phyloP scores from a whole-genome alignment of 1,284 basidiomycete species.

The Ustilago hordei region DNA sequence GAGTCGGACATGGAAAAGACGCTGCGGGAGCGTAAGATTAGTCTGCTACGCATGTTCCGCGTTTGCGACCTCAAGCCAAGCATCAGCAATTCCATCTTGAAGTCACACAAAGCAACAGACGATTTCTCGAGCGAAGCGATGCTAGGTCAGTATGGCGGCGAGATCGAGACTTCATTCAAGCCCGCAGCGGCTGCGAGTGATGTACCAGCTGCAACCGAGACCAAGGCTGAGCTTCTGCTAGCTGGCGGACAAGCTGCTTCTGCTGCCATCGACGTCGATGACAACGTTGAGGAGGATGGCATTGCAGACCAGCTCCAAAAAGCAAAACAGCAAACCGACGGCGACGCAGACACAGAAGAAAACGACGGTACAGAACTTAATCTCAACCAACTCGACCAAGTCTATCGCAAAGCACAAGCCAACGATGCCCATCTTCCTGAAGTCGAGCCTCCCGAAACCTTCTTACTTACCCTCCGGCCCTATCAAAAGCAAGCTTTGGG shows the following conservation, averaged over 20 bases:
- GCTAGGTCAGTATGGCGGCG: constrained; percentile 70
- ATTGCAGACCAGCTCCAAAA: constrained; percentile 31
- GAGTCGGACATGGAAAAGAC: constrained; percentile 81
- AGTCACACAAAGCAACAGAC: constrained; percentile 73
- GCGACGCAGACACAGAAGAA: constrained; percentile 35
- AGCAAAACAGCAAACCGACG: constrained; percentile 35
- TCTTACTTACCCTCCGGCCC: constrained; percentile 79
- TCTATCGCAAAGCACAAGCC: constrained; percentile 76
- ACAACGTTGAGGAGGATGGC: constrained; percentile 12
- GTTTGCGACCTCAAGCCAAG: constrained; percentile 60
- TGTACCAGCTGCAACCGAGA: not conserved
- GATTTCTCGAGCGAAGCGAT: constrained; percentile 53
- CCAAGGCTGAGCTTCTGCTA: not conserved
- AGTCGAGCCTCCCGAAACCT: constrained; percentile 84
- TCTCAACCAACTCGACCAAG: constrained; percentile 51
- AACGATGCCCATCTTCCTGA: constrained; percentile 82
- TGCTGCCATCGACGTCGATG: constrained; percentile 24
- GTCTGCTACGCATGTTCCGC: constrained; percentile 62
- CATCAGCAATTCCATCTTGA: constrained; percentile 55
- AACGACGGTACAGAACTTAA: constrained; percentile 65
- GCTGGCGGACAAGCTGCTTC: constrained; percentile 20
- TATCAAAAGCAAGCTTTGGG: constrained; percentile 97
- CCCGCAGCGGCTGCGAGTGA: not conserved
- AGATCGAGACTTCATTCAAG: constrained; percentile 39
- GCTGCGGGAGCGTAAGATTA: constrained; percentile 81